phyloP scores from a whole-genome alignment of 768 basidiomycete genomes.

The Rossbeevera mucosa region DNA sequence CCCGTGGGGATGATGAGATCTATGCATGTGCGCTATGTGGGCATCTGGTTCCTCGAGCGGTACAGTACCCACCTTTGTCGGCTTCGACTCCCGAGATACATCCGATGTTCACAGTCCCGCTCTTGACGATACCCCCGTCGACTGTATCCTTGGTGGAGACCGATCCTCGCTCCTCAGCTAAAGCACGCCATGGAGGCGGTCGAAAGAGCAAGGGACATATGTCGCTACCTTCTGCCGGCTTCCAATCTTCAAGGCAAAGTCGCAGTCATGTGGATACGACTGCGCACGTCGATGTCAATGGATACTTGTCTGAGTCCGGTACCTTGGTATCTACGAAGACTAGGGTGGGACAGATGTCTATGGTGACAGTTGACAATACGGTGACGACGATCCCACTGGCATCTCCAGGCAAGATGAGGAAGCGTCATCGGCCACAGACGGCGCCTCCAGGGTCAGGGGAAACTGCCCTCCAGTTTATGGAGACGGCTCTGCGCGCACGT shows the following conservation, averaged over 20 bases:
- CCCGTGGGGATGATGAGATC: neutral
- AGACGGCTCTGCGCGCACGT: constrained; percentile 1
- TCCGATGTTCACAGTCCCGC: constrained; percentile 30
- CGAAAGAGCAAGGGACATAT: neutral
- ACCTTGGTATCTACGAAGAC: neutral
- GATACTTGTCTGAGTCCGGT: neutral
- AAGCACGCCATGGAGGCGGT: neutral
- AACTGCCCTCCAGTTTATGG: constrained; percentile 11
- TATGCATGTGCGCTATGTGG: constrained; percentile 19
- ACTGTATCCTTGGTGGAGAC: neutral
- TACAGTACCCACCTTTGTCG: neutral
- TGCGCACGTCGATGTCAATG: neutral
- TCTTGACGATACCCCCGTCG: constrained; percentile 20
- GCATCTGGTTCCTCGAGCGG: constrained; percentile 4
- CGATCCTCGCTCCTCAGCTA: neutral
- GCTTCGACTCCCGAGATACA: constrained; percentile 9
- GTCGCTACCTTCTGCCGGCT: neutral
- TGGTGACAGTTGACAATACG: neutral
- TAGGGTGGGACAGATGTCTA: neutral
- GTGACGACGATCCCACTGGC: neutral
- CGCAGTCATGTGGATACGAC: neutral
- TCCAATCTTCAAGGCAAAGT: neutral
- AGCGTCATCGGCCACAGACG: constrained; percentile 23
- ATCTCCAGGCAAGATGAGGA: constrained; percentile 5
- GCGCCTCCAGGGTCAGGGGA: constrained; percentile 17